These are phyloP conservation scores for Hortaea sp. DNA, from an alignment of 2,329 filamentous ascomycete species.

Conservation along the genomic window DNA sequence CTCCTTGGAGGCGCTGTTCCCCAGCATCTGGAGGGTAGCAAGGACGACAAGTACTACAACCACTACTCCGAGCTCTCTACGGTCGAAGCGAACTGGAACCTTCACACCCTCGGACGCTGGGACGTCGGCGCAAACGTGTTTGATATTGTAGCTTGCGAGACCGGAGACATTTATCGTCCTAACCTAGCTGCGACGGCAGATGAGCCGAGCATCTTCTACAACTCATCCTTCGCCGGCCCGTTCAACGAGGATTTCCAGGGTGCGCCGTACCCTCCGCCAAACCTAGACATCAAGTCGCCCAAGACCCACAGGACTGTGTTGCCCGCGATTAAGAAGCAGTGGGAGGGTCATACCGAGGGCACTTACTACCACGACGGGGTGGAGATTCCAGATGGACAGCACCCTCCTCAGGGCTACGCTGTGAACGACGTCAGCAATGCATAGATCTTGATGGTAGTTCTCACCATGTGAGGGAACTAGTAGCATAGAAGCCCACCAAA, in stretches of 20 bases:
- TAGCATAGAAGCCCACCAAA: too few relatives aligned
- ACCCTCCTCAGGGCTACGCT: constrained; percentile 22
- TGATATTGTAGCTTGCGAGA: constrained; percentile 26
- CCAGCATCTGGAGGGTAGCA: constrained; percentile 52
- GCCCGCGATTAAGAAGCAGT: constrained; percentile 14
- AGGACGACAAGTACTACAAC: constrained; percentile 51
- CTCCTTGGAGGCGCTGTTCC: constrained; percentile 62
- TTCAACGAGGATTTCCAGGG: constrained; percentile 19
- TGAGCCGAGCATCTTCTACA: constrained; percentile 21
- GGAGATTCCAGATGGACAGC: constrained; percentile 24
- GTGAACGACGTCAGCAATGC: constrained; percentile 5
- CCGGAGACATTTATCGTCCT: constrained; percentile 22
- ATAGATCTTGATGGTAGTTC: background rate
- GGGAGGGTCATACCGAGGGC: constrained; percentile 1
- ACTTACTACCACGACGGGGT: constrained; percentile 23
- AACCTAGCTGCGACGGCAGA: constrained; percentile 17
- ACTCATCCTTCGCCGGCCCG: constrained; percentile 24
- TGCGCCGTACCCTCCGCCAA: constrained; percentile 21
- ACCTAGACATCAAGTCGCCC: constrained; percentile 18
- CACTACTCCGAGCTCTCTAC: constrained; percentile 37
- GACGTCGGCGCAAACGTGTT: constrained; percentile 40
- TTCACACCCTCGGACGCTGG: constrained; percentile 37
- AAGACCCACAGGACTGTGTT: constrained; percentile 20
- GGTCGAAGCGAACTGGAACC: constrained; percentile 37
- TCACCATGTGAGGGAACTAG: too few relatives aligned